A percentile compares a stretch with the other conserved stretches of the same genome.
Conservation (phyloP, 352 stramenopile genomes). For the Aphanomyces invadans region DNA sequence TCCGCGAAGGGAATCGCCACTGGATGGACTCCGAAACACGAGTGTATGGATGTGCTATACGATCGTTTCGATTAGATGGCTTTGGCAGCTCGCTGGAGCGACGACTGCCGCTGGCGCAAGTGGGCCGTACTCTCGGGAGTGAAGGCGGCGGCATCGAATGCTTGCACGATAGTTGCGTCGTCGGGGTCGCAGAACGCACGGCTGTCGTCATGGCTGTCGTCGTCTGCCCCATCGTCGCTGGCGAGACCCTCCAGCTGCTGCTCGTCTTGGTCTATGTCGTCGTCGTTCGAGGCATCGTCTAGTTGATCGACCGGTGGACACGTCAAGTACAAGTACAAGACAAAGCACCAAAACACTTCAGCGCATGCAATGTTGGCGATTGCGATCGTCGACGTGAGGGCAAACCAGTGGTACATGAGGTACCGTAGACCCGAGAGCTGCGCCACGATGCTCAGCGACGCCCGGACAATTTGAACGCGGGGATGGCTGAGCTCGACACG, state of each 20-base stretch:
- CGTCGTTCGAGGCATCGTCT: neutral
- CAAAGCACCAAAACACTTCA: constrained; percentile 31
- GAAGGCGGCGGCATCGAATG: too few relatives aligned
- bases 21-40: too few relatives aligned
- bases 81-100: neutral
- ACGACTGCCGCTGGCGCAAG: neutral
- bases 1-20: too few relatives aligned
- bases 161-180: neutral
- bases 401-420: constrained; percentile 81
- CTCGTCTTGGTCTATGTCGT: neutral
- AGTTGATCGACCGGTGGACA: neutral
- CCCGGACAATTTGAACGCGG: constrained; percentile 56
- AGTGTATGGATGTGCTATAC: too few relatives aligned
- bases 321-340: constrained; percentile 21
- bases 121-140: neutral
- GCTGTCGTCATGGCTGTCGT: constrained; percentile 5
- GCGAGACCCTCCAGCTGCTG: neutral
- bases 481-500: constrained; percentile 57
- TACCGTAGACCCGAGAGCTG: constrained; percentile 74
- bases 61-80: constrained; percentile 6
- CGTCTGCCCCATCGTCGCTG: neutral
- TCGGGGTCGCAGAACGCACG: neutral
- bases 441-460: constrained; percentile 72
- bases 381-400: constrained; percentile 56
- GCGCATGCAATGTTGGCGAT: constrained; percentile 75